Base-by-base conservation (phyloP, 257 asterid species). In the Solanum clarkiae region DNA sequence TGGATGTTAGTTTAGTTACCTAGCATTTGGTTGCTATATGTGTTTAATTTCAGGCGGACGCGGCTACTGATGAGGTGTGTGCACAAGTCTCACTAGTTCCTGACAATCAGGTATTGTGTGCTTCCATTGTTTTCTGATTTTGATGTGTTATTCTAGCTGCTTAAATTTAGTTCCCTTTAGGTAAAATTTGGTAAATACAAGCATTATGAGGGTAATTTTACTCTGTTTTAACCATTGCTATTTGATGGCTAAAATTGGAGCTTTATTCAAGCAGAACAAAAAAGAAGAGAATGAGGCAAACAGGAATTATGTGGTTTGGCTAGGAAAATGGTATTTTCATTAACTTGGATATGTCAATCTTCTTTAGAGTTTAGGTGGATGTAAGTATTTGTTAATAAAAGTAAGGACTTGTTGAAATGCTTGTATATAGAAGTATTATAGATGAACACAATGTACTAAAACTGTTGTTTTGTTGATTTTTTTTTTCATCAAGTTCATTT, bases 31-130 rank as follows among this genome's bases (percentile, higher is more conserved):
- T 66, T 83, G 10, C 29, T 2, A 20, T 36, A 17, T 66, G 55
- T 71, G 56, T 32, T 53, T 11, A 18, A 69, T 49, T 69, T 71
- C 87, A 97, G 99, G 99, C 98, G 51, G 99, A 95, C 86, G 88
- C 95, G 17, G 91, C 91, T 68, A 93, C 88, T 80, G 99, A 97
- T 80, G 99, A 97, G 90, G 98, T 97, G 69, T 95, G 91, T 86
- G 98, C 98, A 0, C 98, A 94, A 84, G 97, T 97, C 47, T 94
- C 97, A 7, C 92, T 97, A 18, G 85, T 95, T 86, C 93, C 93
- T 42, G 99, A 97, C 90, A 92, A 91, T 86, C 92, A 89, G 96
- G 99, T 94, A 88, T 47, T 83, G 82, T 54, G 53, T 83, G 7
- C 17, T 87, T 70, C 80, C 56, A 81, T 68, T 47, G 55, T 66